Conservation (phyloP, 2,329 filamentous ascomycete species). For the Periconia digitata region DNA sequence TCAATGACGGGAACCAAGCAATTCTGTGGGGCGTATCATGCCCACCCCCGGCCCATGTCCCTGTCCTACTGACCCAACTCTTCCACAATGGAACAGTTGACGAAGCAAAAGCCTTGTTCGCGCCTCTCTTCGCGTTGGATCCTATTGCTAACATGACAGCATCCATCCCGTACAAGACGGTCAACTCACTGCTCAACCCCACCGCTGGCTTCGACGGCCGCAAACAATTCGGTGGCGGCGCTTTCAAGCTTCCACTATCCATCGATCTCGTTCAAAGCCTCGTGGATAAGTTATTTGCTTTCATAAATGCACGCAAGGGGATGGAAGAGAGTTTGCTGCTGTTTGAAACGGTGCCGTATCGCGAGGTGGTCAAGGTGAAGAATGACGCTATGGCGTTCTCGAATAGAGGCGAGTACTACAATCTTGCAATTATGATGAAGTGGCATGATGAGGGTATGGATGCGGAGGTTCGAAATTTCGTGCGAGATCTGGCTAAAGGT, state of each 20-base stretch:
- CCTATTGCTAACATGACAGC: constrained; percentile 26
- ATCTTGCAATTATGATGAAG: constrained; percentile 34
- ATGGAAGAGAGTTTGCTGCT: constrained; percentile 31
- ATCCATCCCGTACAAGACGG: constrained; percentile 34
- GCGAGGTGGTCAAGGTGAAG: constrained; percentile 22
- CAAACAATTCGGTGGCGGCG: constrained; percentile 41
- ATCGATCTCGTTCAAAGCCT: constrained; percentile 23
- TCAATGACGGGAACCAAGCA: constrained; percentile 32
- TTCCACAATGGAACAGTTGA: constrained; percentile 42
- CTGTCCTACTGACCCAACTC: constrained; percentile 28
- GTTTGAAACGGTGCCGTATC: constrained; percentile 32
- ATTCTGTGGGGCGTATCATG: constrained; percentile 28
- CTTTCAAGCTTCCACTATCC: constrained; percentile 37
- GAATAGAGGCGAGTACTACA: constrained; percentile 38
- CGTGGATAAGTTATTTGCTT: constrained; percentile 27
- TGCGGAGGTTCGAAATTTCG: constrained; percentile 26
- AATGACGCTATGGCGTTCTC: constrained; percentile 30
- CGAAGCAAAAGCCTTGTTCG: constrained; percentile 29
- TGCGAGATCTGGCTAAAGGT: constrained; percentile 27
- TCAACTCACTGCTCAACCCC: constrained; percentile 38
- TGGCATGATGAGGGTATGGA: constrained; percentile 34
- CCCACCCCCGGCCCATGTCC: constrained; percentile 31
- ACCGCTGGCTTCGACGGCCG: constrained; percentile 37
- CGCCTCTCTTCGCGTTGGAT: constrained; percentile 26
- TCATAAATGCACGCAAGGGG: constrained; percentile 24